Evolutionary conservation across 768 basidiomycete species (phyloP), one percentile per base, ranked within the genome.

Genomic region (Harrya chromipes): DNA sequence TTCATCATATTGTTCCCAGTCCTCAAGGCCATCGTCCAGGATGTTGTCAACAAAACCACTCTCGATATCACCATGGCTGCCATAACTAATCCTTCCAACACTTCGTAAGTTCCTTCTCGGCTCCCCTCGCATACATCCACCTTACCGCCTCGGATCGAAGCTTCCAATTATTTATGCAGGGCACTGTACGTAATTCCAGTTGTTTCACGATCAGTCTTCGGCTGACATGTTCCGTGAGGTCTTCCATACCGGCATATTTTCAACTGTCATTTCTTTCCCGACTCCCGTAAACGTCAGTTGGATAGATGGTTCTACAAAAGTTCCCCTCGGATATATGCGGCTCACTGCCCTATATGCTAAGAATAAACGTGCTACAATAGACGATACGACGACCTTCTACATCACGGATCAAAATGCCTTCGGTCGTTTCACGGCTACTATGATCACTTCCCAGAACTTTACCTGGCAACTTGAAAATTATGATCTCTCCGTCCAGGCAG

Each of bases 1-100:
- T 88, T 87, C 66, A 78, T 87, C 52, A 40, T 87, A 11, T 65
- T 88, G 20, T 87, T 80, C 63, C 85, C 85, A 6, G 82, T 87
- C 47, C 72, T 87, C 48, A 75, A 68, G 43, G 84, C 84, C 39
- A 83, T 87, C 54, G 75, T 79, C 17, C 84, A 85, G 54, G 73
- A 81, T 36, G 78, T 87, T 35, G 75, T 87, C 14, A 80, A 85
- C 49, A 71, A 72, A 33, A 68, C 78, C 29, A 73, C 72, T 19
- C 69, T 88, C 29, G 72, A 81, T 47, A 70, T 88, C 38, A 70
- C 81, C 23, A 61, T 60, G 23, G 83, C 79, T 8, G 65, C 67
- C 14, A 84, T 87, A 48, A 70, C 70, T 1, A 69, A 67, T 16
- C 79, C 85, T 6, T 60, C 71, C n/a, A 86, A 87, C 53, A 66